Base-by-base conservation (phyloP, 164 flowering plant species). In the Stephania yunnanensis region DNA sequence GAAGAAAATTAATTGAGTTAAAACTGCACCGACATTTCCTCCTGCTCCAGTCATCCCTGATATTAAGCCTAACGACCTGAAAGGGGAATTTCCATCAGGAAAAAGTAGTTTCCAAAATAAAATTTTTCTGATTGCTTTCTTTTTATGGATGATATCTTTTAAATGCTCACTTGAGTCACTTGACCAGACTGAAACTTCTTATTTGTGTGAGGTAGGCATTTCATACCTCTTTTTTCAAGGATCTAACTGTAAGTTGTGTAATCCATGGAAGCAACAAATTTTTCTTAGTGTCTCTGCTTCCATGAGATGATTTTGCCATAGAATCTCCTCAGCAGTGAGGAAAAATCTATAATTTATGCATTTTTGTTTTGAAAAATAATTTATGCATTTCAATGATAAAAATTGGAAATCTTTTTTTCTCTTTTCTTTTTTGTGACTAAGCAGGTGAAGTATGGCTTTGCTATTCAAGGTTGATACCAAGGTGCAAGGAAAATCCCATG, bases 31-130 rank as follows among this genome's bases (percentile, higher is more conserved):
- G 11, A 89, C 84, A 75, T 89, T 95, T 71, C 98, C 97, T 8
- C 98, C 98, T 1, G 87, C 95, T 79, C 98, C 98, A 3, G 94
- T 88, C 97, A 93, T 91, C n/a, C 98, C 98, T 1, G 97, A 95
- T 73, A 90, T 83, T 11, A 92, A 79, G 20, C 98, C 98, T 73
- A 94, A 48, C 65, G 97, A 89, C 88, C 98, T 93, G 87, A 25
- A 80, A 71, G 22, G 36, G 67, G 31, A 69, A 11, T 53, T 68
- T 6, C 31, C 42, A 58, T 42, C 15, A 79, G 46, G 45, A 69
- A 72, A 7, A 12, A 10, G 44, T 10, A 15, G 53, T 36, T 36
- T 36, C 42, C 42, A 36, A 36, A 36, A 36, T 36, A 36, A 36
- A 36, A 36, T 36, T 36, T 36, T 36, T 69, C 45, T 50, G 6